Evolutionary conservation across 768 basidiomycete genomes (phyloP), one percentile per base, ranked within the genome.

Genomic region (Lactarius tabidus): DNA sequence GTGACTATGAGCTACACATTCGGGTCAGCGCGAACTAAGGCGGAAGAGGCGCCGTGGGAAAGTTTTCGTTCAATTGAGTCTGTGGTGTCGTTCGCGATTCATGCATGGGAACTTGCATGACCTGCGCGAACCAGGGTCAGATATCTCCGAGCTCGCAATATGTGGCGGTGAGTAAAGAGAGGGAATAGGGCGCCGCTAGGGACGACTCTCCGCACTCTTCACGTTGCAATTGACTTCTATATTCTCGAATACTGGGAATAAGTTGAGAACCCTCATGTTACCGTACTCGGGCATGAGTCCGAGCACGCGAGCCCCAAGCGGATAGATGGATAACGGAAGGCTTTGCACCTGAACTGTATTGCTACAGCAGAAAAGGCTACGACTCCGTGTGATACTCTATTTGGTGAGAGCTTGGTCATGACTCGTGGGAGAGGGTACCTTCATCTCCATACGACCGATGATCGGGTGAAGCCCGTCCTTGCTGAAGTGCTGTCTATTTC

Each of bases 161-260:
- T 57, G 36, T 41, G 62, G 62, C 35, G 28, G 57, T 53, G 43
- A 62, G 33, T 33, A 0, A n/a, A 18, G 54, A 15, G 29, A 6
- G 20, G n/a, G 52, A 31, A n/a, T 12, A 17, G 31, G 45, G 33
- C 29, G 43, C n/a, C 18, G 43, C 12, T 48, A 10, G 6, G 6
- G 41, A 59, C 15, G 31, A n/a, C 20, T 31, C 10, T n/a, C n/a
- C 15, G 28, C n/a, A 6, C 38, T 33, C 38, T 43, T 43, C 39
- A 23, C 64, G 18, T 63, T 38, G 10, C 56, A 20, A 29, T 59
- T 43, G 57, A 6, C 64, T 23, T 63, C 48, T 52, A 15, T 26
- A 38, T 29, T 28, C 29, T 20, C 18, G 29, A 38, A 57, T 15
- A 17, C 10, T 15, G 15, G 48, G 33, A 29, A 26, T 7, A 60